Conservation (phyloP, 2,329 filamentous ascomycete genomes). For the Ophioceras dolichostomum region DNA sequence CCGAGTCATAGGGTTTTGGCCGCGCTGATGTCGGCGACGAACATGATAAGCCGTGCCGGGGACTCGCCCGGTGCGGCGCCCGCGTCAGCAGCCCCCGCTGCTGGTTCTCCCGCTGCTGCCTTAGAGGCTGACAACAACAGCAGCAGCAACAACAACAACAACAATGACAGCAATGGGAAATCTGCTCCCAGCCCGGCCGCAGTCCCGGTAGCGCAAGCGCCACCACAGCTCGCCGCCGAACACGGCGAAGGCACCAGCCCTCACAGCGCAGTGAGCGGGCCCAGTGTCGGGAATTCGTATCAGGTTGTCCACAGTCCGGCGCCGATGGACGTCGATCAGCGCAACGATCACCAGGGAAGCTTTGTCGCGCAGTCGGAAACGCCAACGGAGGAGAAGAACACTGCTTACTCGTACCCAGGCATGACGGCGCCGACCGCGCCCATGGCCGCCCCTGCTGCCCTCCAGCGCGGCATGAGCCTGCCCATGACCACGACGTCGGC, state of each 20-base stretch:
- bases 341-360: slow-evolving; percentile 13
- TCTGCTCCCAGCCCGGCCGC: slow-evolving; percentile 24
- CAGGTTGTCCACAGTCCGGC: slow-evolving; percentile 35
- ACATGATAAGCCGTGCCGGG: slow-evolving; percentile 39
- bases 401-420: slow-evolving; percentile 43
- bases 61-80: slow-evolving; percentile 27
- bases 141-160: too few species aligned
- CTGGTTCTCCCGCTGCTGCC: slow-evolving; percentile 30
- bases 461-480: slow-evolving; percentile 40
- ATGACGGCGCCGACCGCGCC: slow-evolving; percentile 28
- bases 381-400: slow-evolving; percentile 36
- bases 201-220: slow-evolving; percentile 18
- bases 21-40: slow-evolving; percentile 38
- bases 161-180: too few species aligned
- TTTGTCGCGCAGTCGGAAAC: slow-evolving; percentile 27
- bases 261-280: slow-evolving; percentile 25
- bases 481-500: slow-evolving; percentile 32
- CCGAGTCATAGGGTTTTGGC: slow-evolving; percentile 39
- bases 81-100: slow-evolving; percentile 22
- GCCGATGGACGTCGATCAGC: slow-evolving; percentile 41
- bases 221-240: slow-evolving; percentile 17
- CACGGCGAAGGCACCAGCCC: slow-evolving; percentile 28
- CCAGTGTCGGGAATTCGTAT: slow-evolving; percentile 25
- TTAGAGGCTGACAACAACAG: too few species aligned
- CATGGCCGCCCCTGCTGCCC: slow-evolving; percentile 30